Evolutionary conservation across 129 eudicot genomes (phyloP), one percentile per base, ranked within the genome.

Genomic region (Silybum marianum): DNA sequence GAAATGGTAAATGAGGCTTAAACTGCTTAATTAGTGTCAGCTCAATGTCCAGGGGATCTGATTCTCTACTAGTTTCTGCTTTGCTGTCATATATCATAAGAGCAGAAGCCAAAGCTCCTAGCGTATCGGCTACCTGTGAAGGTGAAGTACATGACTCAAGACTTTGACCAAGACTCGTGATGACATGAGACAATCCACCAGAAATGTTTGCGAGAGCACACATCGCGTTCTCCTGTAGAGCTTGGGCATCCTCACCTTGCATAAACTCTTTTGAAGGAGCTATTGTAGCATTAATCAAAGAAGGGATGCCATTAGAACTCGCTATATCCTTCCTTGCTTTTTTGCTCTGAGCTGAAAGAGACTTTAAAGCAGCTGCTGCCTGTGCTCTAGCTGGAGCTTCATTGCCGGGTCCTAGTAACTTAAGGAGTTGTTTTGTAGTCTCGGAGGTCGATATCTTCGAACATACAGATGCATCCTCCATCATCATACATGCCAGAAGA

Each of bases 71-170:
- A 82, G 76, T 86, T 84, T 96, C 99, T 60, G 99, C 92, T 83
- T 93, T 88, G 84, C 85, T 86, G 83, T 91, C 99, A 81, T 96
- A 96, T 79, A 96, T 96, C 99, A 96, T 96, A 75, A 96, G 94
- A 69, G 99, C 99, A 36, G 99, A 96, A 85, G 99, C 99, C 85
- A 96, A 86, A 81, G 99, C 99, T 69, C 99, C 99, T 72, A 96
- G 70, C 13, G 99, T 96, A 78, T 96, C 99, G 40, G 98, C 98
- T 85, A 90, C 88, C 81, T 96, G 99, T 83, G 97, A 88, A 76
- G 99, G 91, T 60, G 98, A 91, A 21, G 91, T 85, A 81, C 99
- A 96, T 7, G 93, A 93, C 75, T 93, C 98, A 83, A 96, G 99
- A 93, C 98, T 96, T 86, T 91, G 94, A 78, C 99, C 99, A 76